phyloP scores from a whole-genome alignment of 2,329 filamentous ascomycete genomes.

The Colletotrichum nymphaeae region DNA sequence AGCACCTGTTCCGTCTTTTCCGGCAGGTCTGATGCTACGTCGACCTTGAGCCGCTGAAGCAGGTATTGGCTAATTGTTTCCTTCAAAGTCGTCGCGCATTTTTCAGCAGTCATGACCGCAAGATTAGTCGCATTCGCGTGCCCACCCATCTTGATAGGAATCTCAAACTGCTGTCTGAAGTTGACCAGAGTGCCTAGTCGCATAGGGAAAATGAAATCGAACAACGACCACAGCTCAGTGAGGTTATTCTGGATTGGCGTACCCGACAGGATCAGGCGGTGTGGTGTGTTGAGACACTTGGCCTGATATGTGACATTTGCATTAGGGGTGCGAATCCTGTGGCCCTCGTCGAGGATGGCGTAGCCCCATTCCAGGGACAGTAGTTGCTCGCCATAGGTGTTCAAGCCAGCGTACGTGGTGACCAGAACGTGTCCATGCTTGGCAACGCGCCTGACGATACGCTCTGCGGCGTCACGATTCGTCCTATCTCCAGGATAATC shows the following conservation, averaged over 20 bases:
- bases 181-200: conserved; percentile 90
- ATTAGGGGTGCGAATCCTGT: conserved; percentile 98
- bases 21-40: conserved; percentile 92
- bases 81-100: conserved; percentile 93
- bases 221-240: conserved; percentile 94
- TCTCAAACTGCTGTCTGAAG: conserved; percentile 91
- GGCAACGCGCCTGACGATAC: conserved; percentile 84
- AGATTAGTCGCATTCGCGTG: conserved; percentile 96
- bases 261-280: conserved; percentile 92
- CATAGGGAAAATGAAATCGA: conserved; percentile 98
- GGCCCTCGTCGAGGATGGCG: conserved; percentile 94
- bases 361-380: conserved; percentile 91
- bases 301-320: conserved; percentile 94
- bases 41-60: conserved; percentile 90
- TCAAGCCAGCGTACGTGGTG: conserved; percentile 95
- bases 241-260: conserved; percentile 99
- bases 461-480: conserved; percentile 74
- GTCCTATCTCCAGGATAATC: conserved; percentile 46
- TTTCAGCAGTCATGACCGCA: conserved; percentile 93
- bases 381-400: conserved; percentile 87
- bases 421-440: conserved; percentile 91
- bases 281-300: conserved; percentile 91
- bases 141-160: conserved; percentile 91
- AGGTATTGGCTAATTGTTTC: conserved; percentile 94
- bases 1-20: conserved; percentile 97